Conservation (phyloP, 78 protist species). For the Monosiga brevicollis region DNA sequence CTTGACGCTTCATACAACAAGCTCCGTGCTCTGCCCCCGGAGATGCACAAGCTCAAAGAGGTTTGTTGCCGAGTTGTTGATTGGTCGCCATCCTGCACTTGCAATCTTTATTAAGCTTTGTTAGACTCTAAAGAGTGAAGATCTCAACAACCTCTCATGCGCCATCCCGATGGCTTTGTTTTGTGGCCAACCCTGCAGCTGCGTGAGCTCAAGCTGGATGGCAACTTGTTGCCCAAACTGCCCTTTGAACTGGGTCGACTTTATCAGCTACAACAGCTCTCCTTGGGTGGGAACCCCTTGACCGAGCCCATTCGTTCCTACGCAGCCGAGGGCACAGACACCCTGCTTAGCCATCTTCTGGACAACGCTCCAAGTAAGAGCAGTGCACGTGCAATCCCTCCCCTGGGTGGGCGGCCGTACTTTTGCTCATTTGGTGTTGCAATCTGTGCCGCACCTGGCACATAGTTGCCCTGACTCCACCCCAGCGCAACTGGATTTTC, state of each 20-base stretch:
- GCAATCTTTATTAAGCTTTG: neutral
- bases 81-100: neutral
- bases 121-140: neutral
- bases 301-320: neutral
- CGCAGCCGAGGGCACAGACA: neutral
- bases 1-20: neutral
- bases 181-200: neutral
- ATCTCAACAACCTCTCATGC: neutral
- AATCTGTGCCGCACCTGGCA: neutral
- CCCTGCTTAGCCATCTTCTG: neutral
- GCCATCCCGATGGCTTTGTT: neutral
- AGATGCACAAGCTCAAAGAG: neutral
- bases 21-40: neutral
- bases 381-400: neutral
- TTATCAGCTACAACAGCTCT: neutral
- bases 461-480: neutral
- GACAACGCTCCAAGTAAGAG: neutral
- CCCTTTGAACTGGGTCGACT: constrained; percentile 2
- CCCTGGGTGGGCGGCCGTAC: too few relatives aligned
- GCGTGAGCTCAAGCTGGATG: neutral
- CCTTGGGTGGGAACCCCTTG: constrained; percentile 1
- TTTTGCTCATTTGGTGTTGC: neutral
- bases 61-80: neutral
- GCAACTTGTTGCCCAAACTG: neutral
- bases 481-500: neutral